Base-by-base conservation (phyloP, 148 eudicot species). In the Pouteria glomerata region DNA sequence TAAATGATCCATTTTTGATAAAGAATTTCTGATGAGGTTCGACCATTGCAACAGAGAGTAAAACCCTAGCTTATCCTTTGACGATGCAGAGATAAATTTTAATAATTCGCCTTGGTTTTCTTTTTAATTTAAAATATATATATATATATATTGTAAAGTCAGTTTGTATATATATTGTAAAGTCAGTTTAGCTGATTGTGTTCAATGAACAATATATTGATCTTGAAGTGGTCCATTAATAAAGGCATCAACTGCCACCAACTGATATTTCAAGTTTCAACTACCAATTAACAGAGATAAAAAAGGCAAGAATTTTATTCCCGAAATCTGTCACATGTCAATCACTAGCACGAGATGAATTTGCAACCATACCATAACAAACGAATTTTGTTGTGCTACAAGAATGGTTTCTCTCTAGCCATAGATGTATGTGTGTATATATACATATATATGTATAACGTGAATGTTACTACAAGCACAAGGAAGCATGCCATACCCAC, bases 181-280 rank as follows among this genome's bases (percentile, higher is more conserved):
- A 44, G 15, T 26, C 44, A 51, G 23, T 18, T 51, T 6, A 16
- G 23, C 31, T 59, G 41, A 31, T 14, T 58, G 19, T 59, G 35
- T 30, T 59, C n/a, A n/a, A 27, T 0, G 12, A 12, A 27, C 27
- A 21, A 21, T 37, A 3, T 39, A 47, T 37, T 63, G 68, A 63
- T 39, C 31, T 24, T 63, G 68, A 63, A 63, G 14, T 27, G 3
- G 8, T 41, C 15, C 33, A 37, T 3, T 35, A n/a, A n/a, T n/a
- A n/a, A 1, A 18, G 7, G 30, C 12, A 13, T 57, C 53, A 70
- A 70, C 65, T 57, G 52, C 63, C 53, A 57, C 37, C 64, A 70
- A 57, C 73, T 27, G 64, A 70, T 10, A 4, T 39, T 39, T 39
- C 44, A 39, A 39, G 27, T 42, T 6, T 1, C 39, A 57, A 70